Evolutionary conservation across 805 yeast genomes (phyloP), one percentile per base, ranked within the genome.

Genomic region (Saccharomycopsis microspora): DNA sequence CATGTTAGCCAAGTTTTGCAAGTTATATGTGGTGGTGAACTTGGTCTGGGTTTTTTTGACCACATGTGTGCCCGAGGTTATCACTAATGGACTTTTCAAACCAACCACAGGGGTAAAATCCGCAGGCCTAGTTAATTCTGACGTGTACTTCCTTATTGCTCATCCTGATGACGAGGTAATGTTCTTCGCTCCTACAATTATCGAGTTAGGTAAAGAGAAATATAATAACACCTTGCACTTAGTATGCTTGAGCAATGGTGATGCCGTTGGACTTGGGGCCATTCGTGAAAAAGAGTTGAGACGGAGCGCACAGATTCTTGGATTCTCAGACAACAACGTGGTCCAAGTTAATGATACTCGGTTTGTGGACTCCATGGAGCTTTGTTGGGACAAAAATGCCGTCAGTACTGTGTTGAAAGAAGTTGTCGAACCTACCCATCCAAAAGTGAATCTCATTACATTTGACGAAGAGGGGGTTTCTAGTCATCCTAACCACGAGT

Each of bases 141-240:
- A 47, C 5, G 66, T 77, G 1, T 73, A 69, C 54, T 66, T 81
- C 42, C 65, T 90, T 8, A 80, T 88, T 39, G 96, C 96, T 0
- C 99, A 93, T 63, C 99, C 99, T 0, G 99, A 93, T 63, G 99
- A 93, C 62, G 99, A 93, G 64, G 89, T 87, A 45, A 93, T 93
- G 98, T 93, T 93, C 64, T 93, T 93, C 58, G 78, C 87, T 1
- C 98, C 98, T 0, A 69, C 89, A 0, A 54, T 88, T 33, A 61
- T 75, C 5, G 81, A 76, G 53, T 53, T 71, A n/a, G 54, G 70
- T 6, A 72, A 73, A 51, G 64, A 71, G 1, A 63, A 69, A 43
- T 67, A 75, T 55, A 60, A 68, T 46, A 82, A 82, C 57, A 54
- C 58, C 5, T 64, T 88, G 10, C 70, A 74, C 37, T 58, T 89